These are phyloP conservation scores for Rhynchospora pubera DNA, from an alignment of 176 grass and related monocot genomes.

Conservation along the genomic window DNA sequence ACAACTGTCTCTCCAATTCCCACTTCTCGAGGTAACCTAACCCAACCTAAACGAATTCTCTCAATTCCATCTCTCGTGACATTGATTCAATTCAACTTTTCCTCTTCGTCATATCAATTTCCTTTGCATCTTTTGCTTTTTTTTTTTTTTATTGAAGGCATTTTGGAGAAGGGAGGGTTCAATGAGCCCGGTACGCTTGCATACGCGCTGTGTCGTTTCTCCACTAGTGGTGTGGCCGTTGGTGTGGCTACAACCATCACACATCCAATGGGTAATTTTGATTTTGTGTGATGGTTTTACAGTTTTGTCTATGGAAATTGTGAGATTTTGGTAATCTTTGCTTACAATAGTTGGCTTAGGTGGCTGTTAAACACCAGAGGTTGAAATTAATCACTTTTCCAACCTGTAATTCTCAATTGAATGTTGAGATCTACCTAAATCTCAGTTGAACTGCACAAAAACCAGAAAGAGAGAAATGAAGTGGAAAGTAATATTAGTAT, in stretches of 20 bases:
- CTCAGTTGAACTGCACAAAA: neutral
- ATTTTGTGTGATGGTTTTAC: neutral
- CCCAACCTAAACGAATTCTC: neutral
- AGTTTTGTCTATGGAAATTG: neutral
- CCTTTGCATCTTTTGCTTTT: too few species aligned
- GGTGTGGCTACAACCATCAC: slow-evolving; percentile 63
- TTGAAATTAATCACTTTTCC: neutral
- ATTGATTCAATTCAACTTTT: too few species aligned
- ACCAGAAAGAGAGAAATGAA: neutral
- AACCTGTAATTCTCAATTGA: neutral
- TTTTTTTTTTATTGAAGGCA: neutral
- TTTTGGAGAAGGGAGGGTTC: slow-evolving; percentile 1
- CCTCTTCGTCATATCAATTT: too few species aligned
- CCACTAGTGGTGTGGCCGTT: slow-evolving; percentile 67
- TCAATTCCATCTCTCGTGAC: neutral
- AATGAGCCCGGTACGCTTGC: slow-evolving; percentile 4
- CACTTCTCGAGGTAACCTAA: slow-evolving; percentile 2
- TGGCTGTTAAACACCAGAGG: neutral
- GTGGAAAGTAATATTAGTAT: neutral
- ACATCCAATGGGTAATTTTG: slow-evolving; percentile 66
- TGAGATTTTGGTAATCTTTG: neutral
- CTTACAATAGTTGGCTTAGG: neutral
- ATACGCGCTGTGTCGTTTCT: slow-evolving; percentile 56
- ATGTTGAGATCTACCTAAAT: neutral
- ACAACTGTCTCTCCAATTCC: neutral